phyloP scores from a whole-genome alignment of 306 rosid species.

The Begonia fuchsioides region DNA sequence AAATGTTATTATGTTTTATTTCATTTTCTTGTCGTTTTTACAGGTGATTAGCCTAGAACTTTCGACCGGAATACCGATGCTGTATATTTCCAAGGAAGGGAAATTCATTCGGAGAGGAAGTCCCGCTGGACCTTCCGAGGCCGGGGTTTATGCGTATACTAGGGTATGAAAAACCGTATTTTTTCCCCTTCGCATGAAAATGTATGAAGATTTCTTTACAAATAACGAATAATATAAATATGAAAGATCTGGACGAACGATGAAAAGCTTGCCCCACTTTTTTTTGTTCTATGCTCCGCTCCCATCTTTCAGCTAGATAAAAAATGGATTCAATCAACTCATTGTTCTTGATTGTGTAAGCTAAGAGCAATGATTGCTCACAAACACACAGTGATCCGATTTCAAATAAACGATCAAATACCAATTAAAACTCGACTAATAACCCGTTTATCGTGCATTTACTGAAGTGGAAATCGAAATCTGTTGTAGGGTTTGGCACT shows the following conservation, averaged over 20 bases:
- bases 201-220: too few species aligned
- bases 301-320: too few species aligned
- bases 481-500: conserved; percentile 42
- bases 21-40: conserved; percentile 1
- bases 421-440: too few species aligned
- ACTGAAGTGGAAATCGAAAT: neutral
- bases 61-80: conserved; percentile 99
- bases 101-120: conserved; percentile 90
- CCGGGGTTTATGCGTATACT: conserved; percentile 92
- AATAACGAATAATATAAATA: too few species aligned
- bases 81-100: conserved; percentile 86
- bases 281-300: too few species aligned
- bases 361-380: too few species aligned
- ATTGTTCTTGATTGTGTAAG: neutral
- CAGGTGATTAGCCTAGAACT: conserved; percentile 93
- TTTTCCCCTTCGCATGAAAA: conserved; percentile 1
- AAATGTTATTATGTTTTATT: conserved; percentile 3
- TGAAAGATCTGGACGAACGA: too few species aligned
- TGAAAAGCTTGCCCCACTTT: too few species aligned
- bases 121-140: conserved; percentile 79
- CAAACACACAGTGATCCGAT: too few species aligned
- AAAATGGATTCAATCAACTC: too few species aligned
- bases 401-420: too few species aligned
- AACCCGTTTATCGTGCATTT: too few species aligned
- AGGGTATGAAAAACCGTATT: conserved; percentile 33